Evolutionary conservation across 345 rosid genomes (phyloP).

Genomic region (Aquilaria yunnanensis): DNA sequence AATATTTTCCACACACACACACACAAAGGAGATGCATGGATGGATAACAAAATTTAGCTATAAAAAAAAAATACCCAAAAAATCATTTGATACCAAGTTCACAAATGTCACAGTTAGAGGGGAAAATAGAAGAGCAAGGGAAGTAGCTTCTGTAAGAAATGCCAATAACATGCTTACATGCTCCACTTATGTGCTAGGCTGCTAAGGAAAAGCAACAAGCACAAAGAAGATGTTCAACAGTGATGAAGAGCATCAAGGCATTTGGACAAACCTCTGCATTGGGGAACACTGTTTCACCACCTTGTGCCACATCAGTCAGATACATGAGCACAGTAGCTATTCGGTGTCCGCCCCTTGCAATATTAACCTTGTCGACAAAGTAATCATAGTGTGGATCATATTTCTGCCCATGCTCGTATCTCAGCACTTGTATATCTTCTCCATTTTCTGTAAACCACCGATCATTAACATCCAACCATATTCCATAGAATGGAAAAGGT

Average conservation of each 20-base stretch:
- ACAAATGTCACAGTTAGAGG: too few species aligned
- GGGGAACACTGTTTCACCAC: slow-evolving; percentile 97
- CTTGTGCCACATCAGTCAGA: slow-evolving; percentile 79
- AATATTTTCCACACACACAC: neutral
- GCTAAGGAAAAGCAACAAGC: slow-evolving; percentile 1
- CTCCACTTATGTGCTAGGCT: neutral
- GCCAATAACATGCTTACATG: too few species aligned
- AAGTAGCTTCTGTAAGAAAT: too few species aligned
- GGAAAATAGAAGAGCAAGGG: too few species aligned
- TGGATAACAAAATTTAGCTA: neutral
- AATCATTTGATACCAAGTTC: neutral
- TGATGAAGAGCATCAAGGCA: neutral
- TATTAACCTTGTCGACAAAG: slow-evolving; percentile 83
- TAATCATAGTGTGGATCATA: slow-evolving; percentile 89
- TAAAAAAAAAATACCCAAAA: neutral
- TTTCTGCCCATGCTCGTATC: slow-evolving; percentile 89
- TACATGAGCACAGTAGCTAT: slow-evolving; percentile 86
- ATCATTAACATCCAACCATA: neutral
- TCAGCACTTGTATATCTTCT: slow-evolving; percentile 85
- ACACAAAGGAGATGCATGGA: too few species aligned
- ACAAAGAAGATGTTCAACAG: slow-evolving; percentile 1
- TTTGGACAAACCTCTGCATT: slow-evolving; percentile 61
- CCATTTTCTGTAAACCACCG: slow-evolving; percentile 60
- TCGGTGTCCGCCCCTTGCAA: slow-evolving; percentile 95
- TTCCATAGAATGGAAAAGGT: too few species aligned